A percentile compares a stretch with the other conserved stretches of the same genome.
Conservation (phyloP, 306 rosid species). For the Corylus heterophylla region DNA sequence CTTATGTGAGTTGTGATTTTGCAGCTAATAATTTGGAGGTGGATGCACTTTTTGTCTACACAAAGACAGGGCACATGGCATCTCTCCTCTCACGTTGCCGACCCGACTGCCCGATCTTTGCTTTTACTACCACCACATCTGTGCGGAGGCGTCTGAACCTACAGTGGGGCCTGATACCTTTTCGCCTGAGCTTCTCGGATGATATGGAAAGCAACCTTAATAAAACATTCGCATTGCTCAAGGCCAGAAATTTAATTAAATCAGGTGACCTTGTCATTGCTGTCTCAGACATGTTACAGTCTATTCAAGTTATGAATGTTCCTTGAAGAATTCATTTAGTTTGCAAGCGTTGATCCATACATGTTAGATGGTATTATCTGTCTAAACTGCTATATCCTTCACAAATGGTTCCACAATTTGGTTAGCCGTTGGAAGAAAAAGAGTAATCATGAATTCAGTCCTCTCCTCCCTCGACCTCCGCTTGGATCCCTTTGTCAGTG, state of each 20-base stretch:
- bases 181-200: conserved; percentile 85
- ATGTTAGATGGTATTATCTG: conserved; percentile 12
- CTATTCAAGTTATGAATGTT: conserved; percentile 96
- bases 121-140: conserved; percentile 76
- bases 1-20: conserved; percentile 32
- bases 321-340: conserved; percentile 42
- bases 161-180: conserved; percentile 99
- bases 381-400: conserved; percentile 1
- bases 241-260: conserved; percentile 94
- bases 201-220: conserved; percentile 98
- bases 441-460: conserved; percentile 8
- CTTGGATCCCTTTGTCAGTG: not conserved
- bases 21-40: conserved; percentile 93
- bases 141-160: conserved; percentile 90
- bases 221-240: conserved; percentile 83
- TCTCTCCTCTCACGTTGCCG: conserved; percentile 94
- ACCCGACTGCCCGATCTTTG: conserved; percentile 98
- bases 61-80: conserved; percentile 96
- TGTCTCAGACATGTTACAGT: conserved; percentile 94
- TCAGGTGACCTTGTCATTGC: conserved; percentile 98
- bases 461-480: not conserved
- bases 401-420: conserved; percentile 16
- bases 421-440: conserved; percentile 23
- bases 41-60: conserved; percentile 91
- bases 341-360: conserved; percentile 13